A percentile compares a stretch with the other conserved stretches of the same genome.
Evolutionary conservation across 352 stramenopile species (phyloP).

Genomic region (Globisporangium irregulare): DNA sequence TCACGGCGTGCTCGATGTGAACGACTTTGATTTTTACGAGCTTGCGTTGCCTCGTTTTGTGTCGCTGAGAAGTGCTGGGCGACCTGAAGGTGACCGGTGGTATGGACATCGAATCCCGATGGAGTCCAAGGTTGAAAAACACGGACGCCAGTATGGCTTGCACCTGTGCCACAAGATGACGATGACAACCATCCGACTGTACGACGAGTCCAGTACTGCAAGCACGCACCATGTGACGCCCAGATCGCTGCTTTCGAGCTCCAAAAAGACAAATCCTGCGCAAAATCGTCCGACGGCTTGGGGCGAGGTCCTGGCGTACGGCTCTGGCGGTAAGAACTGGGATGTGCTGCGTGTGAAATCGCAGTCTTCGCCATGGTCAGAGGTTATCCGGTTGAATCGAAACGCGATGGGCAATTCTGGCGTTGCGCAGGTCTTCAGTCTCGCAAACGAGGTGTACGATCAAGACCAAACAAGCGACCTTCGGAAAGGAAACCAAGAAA

Average conservation of each 20-base stretch:
- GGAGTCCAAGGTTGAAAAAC: conserved; percentile 49
- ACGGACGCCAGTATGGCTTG: conserved; percentile 64
- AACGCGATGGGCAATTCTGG: conserved; percentile 89
- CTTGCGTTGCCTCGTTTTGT: conserved; percentile 80
- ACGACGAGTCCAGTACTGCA: conserved; percentile 83
- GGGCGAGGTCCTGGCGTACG: conserved; percentile 76
- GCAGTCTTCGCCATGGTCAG: conserved; percentile 74
- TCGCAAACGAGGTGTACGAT: conserved; percentile 63
- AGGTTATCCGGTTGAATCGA: conserved; percentile 80
- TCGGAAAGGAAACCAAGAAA: conserved; percentile 66
- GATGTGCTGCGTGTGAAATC: conserved; percentile 82
- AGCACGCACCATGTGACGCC: conserved; percentile 82
- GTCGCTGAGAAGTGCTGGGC: conserved; percentile 77
- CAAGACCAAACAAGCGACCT: conserved; percentile 65
- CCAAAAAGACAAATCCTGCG: conserved; percentile 71
- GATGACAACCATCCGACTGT: conserved; percentile 87
- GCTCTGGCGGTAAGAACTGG: conserved; percentile 73
- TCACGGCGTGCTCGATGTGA: conserved; percentile 58
- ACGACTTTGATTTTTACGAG: conserved; percentile 87
- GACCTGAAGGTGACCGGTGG: conserved; percentile 82
- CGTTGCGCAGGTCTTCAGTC: conserved; percentile 82
- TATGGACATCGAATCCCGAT: conserved; percentile 75
- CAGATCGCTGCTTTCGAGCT: conserved; percentile 65
- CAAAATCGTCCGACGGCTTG: conserved; percentile 78
- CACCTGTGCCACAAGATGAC: conserved; percentile 83